Percentiles rank a stretch among this genome's conserved stretches.
These are phyloP conservation scores for Sordariomycetes sp. DNA, from an alignment of 2,329 filamentous ascomycete species.

Conservation along the genomic window DNA sequence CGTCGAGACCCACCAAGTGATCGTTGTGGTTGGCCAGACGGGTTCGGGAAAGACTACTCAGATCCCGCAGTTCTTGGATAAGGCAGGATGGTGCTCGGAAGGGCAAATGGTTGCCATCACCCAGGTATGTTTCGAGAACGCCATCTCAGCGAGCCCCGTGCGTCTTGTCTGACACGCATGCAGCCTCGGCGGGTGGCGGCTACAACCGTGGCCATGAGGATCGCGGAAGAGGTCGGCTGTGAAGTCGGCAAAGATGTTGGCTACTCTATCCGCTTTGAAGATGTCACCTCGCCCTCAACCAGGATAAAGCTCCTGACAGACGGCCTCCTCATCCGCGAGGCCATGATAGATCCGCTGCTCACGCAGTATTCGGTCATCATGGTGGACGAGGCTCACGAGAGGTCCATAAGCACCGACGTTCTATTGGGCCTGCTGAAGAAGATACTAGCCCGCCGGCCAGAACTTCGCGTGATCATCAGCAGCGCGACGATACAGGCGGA, in stretches of 20 bases:
- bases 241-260: conserved; percentile 84
- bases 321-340: conserved; percentile 81
- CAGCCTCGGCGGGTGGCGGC: conserved; percentile 84
- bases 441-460: conserved; percentile 67
- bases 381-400: conserved; percentile 94
- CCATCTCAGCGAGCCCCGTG: background rate
- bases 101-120: conserved; percentile 81
- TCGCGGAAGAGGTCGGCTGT: conserved; percentile 81
- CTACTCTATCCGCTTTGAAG: conserved; percentile 87
- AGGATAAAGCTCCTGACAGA: conserved; percentile 94
- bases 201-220: conserved; percentile 77
- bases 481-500: conserved; percentile 90
- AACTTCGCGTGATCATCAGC: conserved; percentile 81
- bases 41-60: conserved; percentile 95
- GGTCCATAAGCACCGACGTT: conserved; percentile 86
- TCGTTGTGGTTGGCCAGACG: conserved; percentile 85
- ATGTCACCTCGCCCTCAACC: conserved; percentile 76
- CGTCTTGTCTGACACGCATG: conserved; percentile 8
- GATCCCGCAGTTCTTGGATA: conserved; percentile 81
- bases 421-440: conserved; percentile 86
- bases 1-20: conserved; percentile 74
- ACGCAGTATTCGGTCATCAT: conserved; percentile 92
- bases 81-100: conserved; percentile 78
- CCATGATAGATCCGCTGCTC: conserved; percentile 81
- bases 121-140: conserved; percentile 50